These are phyloP conservation scores for Niveomyces coronatus DNA, from an alignment of 2,329 filamentous ascomycete species.

Conservation along the genomic window DNA sequence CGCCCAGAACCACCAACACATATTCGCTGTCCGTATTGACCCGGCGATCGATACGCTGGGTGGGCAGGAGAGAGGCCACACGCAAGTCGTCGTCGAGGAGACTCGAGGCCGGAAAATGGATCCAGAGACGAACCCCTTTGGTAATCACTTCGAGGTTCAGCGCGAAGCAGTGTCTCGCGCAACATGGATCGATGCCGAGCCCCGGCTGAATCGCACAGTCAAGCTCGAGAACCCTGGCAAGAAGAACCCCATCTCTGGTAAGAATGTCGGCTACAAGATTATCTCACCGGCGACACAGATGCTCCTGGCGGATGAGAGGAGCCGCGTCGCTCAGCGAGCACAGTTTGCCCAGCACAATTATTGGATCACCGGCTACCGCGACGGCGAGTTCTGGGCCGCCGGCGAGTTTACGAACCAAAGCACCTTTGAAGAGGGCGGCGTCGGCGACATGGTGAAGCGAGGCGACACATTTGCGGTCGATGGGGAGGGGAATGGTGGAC, in stretches of 20 bases:
- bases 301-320: constrained; percentile 34
- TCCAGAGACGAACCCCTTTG: constrained; percentile 46
- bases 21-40: constrained; percentile 56
- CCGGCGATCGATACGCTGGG: constrained; percentile 44
- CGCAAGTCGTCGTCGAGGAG: constrained; percentile 36
- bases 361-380: constrained; percentile 39
- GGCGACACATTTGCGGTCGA: constrained; percentile 34
- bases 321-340: constrained; percentile 32
- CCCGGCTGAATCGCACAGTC: constrained; percentile 38
- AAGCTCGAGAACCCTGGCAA: constrained; percentile 37
- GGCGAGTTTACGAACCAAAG: constrained; percentile 43
- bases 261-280: constrained; percentile 40
- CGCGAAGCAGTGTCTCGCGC: constrained; percentile 36
- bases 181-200: constrained; percentile 41
- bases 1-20: constrained; percentile 61
- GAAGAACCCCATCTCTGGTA: constrained; percentile 37
- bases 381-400: constrained; percentile 40
- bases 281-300: constrained; percentile 34
- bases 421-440: constrained; percentile 30
- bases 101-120: constrained; percentile 28
- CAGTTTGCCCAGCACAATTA: constrained; percentile 35
- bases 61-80: constrained; percentile 32
- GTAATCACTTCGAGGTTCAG: constrained; percentile 48
- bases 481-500: constrained; percentile 15
- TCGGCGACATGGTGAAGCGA: constrained; percentile 35